phyloP scores from a whole-genome alignment of 2,329 filamentous ascomycete species.

The Ceratocystis albifundus region DNA sequence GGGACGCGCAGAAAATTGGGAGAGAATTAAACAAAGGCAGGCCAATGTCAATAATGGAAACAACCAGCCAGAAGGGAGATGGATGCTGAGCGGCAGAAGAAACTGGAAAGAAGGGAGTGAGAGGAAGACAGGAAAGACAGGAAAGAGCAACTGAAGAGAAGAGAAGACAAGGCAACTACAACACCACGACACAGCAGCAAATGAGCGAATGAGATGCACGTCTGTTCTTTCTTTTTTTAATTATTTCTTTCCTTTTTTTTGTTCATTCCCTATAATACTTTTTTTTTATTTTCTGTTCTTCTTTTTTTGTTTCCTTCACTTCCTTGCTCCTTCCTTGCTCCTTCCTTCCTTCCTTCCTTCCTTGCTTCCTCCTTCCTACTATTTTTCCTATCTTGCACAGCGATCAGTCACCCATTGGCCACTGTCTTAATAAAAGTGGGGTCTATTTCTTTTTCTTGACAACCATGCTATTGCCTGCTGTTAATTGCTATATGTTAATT shows the following conservation, averaged over 20 bases:
- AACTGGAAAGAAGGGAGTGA: too few species aligned
- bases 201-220: background rate
- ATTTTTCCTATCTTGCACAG: background rate
- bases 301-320: background rate
- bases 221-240: conserved; percentile 2
- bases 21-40: background rate
- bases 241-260: background rate
- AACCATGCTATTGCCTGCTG: background rate
- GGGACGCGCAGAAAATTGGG: background rate
- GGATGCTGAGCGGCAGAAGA: background rate
- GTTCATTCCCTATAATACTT: background rate
- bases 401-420: background rate
- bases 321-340: background rate
- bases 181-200: background rate
- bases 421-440: background rate
- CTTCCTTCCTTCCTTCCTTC: background rate
- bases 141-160: too few species aligned
- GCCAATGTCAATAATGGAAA: background rate
- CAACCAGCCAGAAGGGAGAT: background rate
- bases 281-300: background rate
- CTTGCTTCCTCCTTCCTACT: background rate
- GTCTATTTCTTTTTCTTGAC: background rate
- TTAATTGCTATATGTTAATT: background rate
- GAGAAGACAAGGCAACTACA: too few species aligned
- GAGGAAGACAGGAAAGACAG: too few species aligned